Base-by-base conservation (phyloP, 108 stramenopile species). In the Cyclotella baltica region DNA sequence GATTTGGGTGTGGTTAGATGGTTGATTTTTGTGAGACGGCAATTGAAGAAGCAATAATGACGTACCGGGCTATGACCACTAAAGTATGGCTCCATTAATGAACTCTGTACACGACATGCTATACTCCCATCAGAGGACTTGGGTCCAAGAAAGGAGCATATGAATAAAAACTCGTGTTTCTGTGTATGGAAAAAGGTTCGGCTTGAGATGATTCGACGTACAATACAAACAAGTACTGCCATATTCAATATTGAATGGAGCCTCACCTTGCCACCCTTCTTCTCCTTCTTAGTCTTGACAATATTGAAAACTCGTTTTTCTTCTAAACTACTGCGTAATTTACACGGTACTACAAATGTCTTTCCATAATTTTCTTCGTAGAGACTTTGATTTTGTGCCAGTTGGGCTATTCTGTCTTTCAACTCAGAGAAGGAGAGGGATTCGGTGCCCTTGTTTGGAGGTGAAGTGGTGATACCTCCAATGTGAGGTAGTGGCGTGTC, bases 71-170 rank as follows among this genome's bases (percentile, higher is more conserved):
- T 67, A 51, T 75, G 36, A n/a, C 36, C 70, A 55, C 50, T 37
- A 52, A 88, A 88, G 73, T 68, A 85, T 2, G 84, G 78, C 63
- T 85, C 87, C 68, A 85, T 31, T 34, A 88, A 43, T 20, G 67
- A 53, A 64, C 81, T 85, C 15, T 76, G 65, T 0, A 88, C 75
- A 23, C 81, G 69, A 70, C 81, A 88, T 16, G 84, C 70, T 29
- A 87, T 77, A 23, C 73, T 43, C 28, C 76, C 83, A 56, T 74
- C 77, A n/a, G 78, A 67, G 47, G 38, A 46, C 37, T 68, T 72
- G 4, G 78, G 67, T 38, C 78, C 78, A n/a, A 68, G 50, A 59
- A 80, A 80, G 36, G 56, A 57, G 15, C 64, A 57, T 0, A 80
- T 66, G 38, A 80, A 59, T 15, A 80, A 48, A 47, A 80, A 80